A percentile compares a stretch with the other conserved stretches of the same genome.
These are phyloP conservation scores for Hypholoma fasciculare DNA, from an alignment of 768 basidiomycete genomes.

Conservation along the genomic window DNA sequence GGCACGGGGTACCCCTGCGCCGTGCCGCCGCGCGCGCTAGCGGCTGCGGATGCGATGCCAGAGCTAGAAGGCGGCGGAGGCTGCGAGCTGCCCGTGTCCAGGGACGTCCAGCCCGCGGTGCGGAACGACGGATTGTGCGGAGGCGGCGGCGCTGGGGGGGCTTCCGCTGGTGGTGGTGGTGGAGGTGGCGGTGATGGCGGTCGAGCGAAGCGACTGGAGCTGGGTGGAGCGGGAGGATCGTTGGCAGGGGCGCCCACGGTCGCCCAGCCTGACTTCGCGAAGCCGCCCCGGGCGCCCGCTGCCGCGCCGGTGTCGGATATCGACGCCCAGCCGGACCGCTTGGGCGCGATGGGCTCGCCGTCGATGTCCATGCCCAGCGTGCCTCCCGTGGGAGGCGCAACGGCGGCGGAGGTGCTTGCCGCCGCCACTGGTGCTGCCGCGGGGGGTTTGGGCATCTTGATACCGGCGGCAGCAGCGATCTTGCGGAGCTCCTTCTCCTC, in stretches of 20 bases:
- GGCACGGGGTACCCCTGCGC: not conserved
- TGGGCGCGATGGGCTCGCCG: constrained; percentile 25
- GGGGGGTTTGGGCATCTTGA: constrained; percentile 59
- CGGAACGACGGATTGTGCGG: constrained; percentile 28
- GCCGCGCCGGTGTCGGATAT: constrained; percentile 23
- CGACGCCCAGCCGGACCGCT: constrained; percentile 54
- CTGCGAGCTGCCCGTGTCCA: constrained; percentile 49
- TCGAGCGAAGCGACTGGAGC: not conserved
- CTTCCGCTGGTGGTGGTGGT: not conserved
- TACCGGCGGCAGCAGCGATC: constrained; percentile 79
- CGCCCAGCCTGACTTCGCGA: constrained; percentile 53
- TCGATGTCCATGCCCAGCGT: constrained; percentile 27
- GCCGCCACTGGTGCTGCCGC: constrained; percentile 1
- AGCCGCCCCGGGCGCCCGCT: constrained; percentile 27
- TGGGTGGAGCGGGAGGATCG: constrained; percentile 3
- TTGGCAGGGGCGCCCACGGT: constrained; percentile 33
- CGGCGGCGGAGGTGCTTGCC: constrained; percentile 15
- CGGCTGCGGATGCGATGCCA: constrained; percentile 7
- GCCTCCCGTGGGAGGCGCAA: constrained; percentile 21
- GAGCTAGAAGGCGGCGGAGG: constrained; percentile 19
- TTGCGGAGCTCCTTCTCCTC: constrained; percentile 86
- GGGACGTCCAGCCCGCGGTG: constrained; percentile 65
- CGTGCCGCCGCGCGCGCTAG: constrained; percentile 2
- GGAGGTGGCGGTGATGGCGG: not conserved
- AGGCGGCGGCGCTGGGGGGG: not conserved